Percentiles rank a stretch among this genome's conserved stretches.
These are phyloP conservation scores for Prunus davidiana DNA, from an alignment of 306 rosid genomes.

Conservation along the genomic window DNA sequence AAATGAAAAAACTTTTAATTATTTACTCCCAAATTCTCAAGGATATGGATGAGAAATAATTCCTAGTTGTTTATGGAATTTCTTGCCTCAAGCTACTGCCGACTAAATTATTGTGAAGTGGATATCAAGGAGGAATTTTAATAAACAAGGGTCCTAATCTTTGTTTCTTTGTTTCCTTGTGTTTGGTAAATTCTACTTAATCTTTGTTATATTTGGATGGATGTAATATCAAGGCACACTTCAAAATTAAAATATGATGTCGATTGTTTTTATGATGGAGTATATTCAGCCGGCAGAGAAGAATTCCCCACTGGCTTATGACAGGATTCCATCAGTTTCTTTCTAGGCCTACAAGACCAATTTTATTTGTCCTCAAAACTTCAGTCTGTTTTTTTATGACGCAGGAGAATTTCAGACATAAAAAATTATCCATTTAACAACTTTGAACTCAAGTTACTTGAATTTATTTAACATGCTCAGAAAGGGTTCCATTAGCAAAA, in stretches of 20 bases:
- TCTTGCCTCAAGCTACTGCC: not conserved
- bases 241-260: not conserved
- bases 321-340: not conserved
- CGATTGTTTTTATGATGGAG: not conserved
- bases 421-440: too few species aligned
- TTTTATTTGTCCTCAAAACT: not conserved
- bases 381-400: too few species aligned
- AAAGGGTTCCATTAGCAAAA: too few species aligned
- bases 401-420: too few species aligned
- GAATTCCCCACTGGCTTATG: too few species aligned
- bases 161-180: not conserved
- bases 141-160: not conserved
- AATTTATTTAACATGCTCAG: too few species aligned
- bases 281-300: not conserved
- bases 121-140: not conserved
- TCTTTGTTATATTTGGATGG: not conserved
- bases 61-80: not conserved
- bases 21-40: not conserved
- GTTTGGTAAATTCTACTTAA: not conserved
- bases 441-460: too few species aligned
- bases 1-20: not conserved
- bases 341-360: not conserved
- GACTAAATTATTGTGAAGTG: not conserved
- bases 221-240: not conserved
- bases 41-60: not conserved